A percentile compares a stretch with the other conserved stretches of the same genome.
phyloP scores from a whole-genome alignment of 2,329 filamentous ascomycete genomes.

The Epichloe sylvatica region DNA sequence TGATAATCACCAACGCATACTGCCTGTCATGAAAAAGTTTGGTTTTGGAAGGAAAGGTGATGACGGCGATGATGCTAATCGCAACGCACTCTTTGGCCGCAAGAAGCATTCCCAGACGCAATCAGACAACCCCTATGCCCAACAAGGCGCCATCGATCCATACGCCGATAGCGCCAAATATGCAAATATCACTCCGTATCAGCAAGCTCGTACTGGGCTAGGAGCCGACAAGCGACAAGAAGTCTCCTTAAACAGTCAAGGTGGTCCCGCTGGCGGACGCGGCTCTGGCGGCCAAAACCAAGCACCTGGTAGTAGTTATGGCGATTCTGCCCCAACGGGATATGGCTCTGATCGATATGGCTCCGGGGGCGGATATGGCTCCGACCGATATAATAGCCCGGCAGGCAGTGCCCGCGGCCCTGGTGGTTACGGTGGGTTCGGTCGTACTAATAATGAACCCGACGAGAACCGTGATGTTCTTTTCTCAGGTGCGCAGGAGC shows the following conservation, averaged over 20 bases:
- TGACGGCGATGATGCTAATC: slow-evolving; percentile 33
- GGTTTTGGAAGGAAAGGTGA: slow-evolving; percentile 42
- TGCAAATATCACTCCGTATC: slow-evolving; percentile 31
- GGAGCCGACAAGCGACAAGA: slow-evolving; percentile 19
- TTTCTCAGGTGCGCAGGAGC: slow-evolving; percentile 42
- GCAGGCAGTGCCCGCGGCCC: slow-evolving; percentile 28
- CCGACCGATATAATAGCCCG: slow-evolving; percentile 29
- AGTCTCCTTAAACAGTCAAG: slow-evolving; percentile 15
- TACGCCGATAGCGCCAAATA: slow-evolving; percentile 37
- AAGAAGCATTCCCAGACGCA: slow-evolving; percentile 36
- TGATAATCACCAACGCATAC: background rate
- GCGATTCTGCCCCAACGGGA: slow-evolving; percentile 21
- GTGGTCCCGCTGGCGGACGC: slow-evolving; percentile 6
- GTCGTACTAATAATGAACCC: slow-evolving; percentile 27
- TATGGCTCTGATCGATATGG: slow-evolving; percentile 43
- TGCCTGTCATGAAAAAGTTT: slow-evolving; percentile 42
- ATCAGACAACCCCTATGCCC: slow-evolving; percentile 45
- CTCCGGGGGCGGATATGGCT: slow-evolving; percentile 35
- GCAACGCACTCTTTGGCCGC: slow-evolving; percentile 38
- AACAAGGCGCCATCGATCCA: slow-evolving; percentile 35
- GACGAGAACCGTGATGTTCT: slow-evolving; percentile 48
- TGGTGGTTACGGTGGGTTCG: slow-evolving; percentile 49
- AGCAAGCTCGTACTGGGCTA: slow-evolving; percentile 27
- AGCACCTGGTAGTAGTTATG: slow-evolving; percentile 9
- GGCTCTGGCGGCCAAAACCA: slow-evolving; percentile 6